A percentile compares a stretch with the other conserved stretches of the same genome.
Conservation (phyloP, 805 yeast genomes). For the Kuraishia floccosa region DNA sequence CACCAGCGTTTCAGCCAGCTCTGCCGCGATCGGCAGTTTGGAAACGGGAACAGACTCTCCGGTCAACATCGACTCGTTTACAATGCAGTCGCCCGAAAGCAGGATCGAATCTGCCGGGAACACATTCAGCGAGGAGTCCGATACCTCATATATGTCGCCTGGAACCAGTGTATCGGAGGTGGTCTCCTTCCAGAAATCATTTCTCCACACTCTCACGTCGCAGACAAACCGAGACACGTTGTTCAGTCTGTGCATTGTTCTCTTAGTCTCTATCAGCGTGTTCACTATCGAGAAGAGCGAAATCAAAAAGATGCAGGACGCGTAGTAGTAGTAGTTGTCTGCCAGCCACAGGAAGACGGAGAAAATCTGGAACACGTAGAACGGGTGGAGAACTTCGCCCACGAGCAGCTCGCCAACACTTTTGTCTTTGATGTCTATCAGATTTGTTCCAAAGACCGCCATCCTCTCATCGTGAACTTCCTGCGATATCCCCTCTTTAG, state of each 20-base stretch:
- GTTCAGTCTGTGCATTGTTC: slow-evolving; percentile 59
- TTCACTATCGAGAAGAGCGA: slow-evolving; percentile 72
- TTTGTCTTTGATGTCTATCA: slow-evolving; percentile 68
- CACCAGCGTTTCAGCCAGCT: slow-evolving; percentile 43
- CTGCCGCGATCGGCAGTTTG: slow-evolving; percentile 56
- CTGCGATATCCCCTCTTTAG: slow-evolving; percentile 61
- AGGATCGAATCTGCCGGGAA: slow-evolving; percentile 88
- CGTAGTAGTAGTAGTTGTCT: slow-evolving; percentile 90
- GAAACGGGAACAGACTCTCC: slow-evolving; percentile 98
- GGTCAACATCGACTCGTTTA: slow-evolving; percentile 96
- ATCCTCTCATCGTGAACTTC: slow-evolving; percentile 57
- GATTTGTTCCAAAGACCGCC: slow-evolving; percentile 67
- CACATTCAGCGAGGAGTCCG: slow-evolving; percentile 63
- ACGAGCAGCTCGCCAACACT: slow-evolving; percentile 50
- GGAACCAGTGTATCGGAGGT: slow-evolving; percentile 79
- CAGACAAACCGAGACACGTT: slow-evolving; percentile 68
- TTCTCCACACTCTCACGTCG: slow-evolving; percentile 81
- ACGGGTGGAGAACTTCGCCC: slow-evolving; percentile 91
- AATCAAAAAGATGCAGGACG: slow-evolving; percentile 80
- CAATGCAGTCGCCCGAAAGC: slow-evolving; percentile 85
- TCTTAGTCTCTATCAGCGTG: slow-evolving; percentile 77
- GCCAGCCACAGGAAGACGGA: slow-evolving; percentile 86
- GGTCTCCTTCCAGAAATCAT: slow-evolving; percentile 83
- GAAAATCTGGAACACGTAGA: slow-evolving; percentile 88
- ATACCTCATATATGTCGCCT: slow-evolving; percentile 89